Evolutionary conservation across 1,139 yeast genomes (phyloP).

Genomic region (Kurtzmaniella quercitrusa): DNA sequence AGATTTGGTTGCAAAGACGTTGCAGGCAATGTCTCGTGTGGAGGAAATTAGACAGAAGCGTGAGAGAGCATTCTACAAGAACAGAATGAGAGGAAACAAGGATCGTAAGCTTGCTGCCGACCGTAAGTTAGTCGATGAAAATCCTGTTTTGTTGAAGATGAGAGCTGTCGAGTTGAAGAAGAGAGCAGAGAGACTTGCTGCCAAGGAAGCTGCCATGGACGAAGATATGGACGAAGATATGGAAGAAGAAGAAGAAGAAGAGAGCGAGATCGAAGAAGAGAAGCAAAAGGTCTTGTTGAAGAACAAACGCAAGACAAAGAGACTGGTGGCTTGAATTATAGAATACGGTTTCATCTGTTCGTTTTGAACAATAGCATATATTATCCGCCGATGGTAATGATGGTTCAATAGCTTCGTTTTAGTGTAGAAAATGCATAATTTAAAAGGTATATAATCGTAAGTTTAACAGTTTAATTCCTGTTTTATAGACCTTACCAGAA

Average conservation of each 20-base stretch:
- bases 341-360: background rate
- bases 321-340: conserved; percentile 2
- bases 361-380: background rate
- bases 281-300: conserved; percentile 76
- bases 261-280: conserved; percentile 33
- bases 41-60: conserved; percentile 95
- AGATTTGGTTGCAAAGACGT: conserved; percentile 89
- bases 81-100: conserved; percentile 97
- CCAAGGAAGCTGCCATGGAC: conserved; percentile 48
- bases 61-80: conserved; percentile 98
- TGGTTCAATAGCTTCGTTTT: background rate
- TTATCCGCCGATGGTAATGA: background rate
- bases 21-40: conserved; percentile 92
- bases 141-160: conserved; percentile 86
- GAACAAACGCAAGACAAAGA: conserved; percentile 52
- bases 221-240: conserved; percentile 30
- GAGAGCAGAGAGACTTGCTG: conserved; percentile 67
- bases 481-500: conserved; percentile 25
- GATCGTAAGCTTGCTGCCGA: conserved; percentile 83
- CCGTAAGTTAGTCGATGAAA: conserved; percentile 78
- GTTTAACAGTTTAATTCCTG: no score
- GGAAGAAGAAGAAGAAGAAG: conserved; percentile 36
- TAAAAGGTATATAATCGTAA: background rate
- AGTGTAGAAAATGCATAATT: background rate
- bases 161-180: conserved; percentile 90